Percentiles rank a stretch among this genome's conserved stretches.
phyloP scores from a whole-genome alignment of 169 alveolate genomes.

The Cryptosporidium andersoni region DNA sequence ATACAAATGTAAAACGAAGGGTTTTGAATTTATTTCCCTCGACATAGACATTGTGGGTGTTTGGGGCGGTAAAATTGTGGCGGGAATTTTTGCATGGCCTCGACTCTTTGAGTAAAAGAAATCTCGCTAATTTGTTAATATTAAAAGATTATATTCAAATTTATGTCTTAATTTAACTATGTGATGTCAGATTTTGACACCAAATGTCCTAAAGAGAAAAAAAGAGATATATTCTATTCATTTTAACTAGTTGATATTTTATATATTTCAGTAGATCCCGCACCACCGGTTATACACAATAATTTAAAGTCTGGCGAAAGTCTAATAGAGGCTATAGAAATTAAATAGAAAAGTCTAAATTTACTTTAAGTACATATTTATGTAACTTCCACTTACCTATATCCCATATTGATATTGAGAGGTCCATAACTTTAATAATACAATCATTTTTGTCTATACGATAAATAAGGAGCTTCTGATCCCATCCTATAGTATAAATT shows the following conservation, averaged over 20 bases:
- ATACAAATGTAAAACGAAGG: no score
- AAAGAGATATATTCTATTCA: neutral
- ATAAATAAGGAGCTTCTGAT: slow-evolving; percentile 7
- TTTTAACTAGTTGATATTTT: neutral
- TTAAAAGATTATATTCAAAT: neutral
- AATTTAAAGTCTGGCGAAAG: slow-evolving; percentile 2
- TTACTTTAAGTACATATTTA: neutral
- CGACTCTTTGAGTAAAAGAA: neutral
- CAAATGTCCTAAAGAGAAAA: neutral
- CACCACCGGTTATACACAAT: slow-evolving; percentile 44
- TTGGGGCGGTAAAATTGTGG: slow-evolving; percentile 33
- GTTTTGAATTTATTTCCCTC: slow-evolving; percentile 5
- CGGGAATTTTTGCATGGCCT: slow-evolving; percentile 5
- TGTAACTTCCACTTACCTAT: slow-evolving; percentile 32
- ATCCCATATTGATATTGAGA: slow-evolving; percentile 51
- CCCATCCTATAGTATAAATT: slow-evolving; percentile 49
- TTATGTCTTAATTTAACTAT: neutral
- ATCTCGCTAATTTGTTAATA: neutral
- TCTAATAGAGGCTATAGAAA: slow-evolving; percentile 37
- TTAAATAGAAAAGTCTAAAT: neutral
- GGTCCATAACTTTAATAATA: neutral
- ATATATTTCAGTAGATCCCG: slow-evolving; percentile 45
- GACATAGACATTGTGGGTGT: slow-evolving; percentile 73
- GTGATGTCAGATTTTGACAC: neutral
- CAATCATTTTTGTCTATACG: neutral